phyloP scores from a whole-genome alignment of 2,329 filamentous ascomycete species.

The Colletotrichum spinosum region DNA sequence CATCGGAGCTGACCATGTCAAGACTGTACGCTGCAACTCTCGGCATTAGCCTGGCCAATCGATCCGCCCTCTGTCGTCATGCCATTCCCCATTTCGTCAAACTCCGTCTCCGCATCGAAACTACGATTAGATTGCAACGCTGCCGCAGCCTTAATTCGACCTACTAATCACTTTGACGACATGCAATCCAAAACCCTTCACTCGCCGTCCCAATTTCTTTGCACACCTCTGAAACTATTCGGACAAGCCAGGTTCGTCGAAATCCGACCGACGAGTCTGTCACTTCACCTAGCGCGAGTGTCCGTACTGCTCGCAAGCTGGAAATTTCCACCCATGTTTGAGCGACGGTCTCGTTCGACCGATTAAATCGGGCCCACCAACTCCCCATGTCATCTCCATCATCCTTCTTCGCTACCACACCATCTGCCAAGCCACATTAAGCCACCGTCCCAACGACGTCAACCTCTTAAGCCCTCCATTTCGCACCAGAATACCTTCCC shows the following conservation, averaged over 20 bases:
- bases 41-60: conserved; percentile 2
- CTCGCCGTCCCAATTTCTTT: conserved; percentile 1
- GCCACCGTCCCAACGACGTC: conserved; percentile 21
- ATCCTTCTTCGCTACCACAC: conserved; percentile 13
- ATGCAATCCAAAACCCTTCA: conserved; percentile 8
- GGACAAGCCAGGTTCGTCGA: too few relatives aligned
- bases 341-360: conserved; percentile 6
- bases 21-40: conserved; percentile 15
- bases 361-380: conserved; percentile 1
- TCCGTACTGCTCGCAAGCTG: not conserved
- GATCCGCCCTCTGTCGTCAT: conserved; percentile 12
- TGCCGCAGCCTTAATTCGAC: conserved; percentile 3
- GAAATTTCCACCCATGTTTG: conserved; percentile 5
- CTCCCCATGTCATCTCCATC: not conserved
- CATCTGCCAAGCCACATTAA: conserved; percentile 5
- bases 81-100: conserved; percentile 2
- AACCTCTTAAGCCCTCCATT: conserved; percentile 5
- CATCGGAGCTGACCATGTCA: conserved; percentile 17
- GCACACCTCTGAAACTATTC: not conserved
- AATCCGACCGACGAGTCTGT: not conserved
- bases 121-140: conserved; percentile 16
- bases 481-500: conserved; percentile 7
- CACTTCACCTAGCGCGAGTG: not conserved
- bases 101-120: conserved; percentile 1
- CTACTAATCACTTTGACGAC: conserved; percentile 1